phyloP scores from a whole-genome alignment of 495 filamentous ascomycete species.

The Glonium stellatum region DNA sequence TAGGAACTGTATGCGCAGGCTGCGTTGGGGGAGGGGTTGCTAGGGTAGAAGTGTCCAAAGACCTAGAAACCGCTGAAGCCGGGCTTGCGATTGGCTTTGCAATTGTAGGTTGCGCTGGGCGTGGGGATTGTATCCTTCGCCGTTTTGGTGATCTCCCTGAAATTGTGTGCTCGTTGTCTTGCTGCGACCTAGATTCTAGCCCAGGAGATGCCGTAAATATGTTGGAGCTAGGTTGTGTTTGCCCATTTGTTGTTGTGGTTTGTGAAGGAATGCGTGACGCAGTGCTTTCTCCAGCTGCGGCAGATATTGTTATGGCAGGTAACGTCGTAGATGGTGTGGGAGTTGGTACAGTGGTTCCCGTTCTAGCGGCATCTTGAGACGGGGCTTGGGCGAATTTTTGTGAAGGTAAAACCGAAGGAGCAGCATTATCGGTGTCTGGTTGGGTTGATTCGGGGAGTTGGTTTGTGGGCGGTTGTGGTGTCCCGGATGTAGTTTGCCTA shows the following conservation, averaged over 20 bases:
- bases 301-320: not conserved
- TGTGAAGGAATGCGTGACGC: not conserved
- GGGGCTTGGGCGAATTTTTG: not conserved
- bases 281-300: not conserved
- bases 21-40: no score
- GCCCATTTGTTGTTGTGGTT: not conserved
- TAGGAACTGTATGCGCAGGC: no score
- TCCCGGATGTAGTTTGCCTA: not conserved
- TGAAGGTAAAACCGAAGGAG: not conserved
- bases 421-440: not conserved
- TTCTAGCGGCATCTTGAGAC: not conserved
- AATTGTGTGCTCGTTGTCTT: slow-evolving; percentile 1
- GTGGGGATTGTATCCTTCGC: slow-evolving; percentile 8
- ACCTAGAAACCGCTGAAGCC: not conserved
- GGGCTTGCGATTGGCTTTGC: not conserved
- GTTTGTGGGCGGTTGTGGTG: not conserved
- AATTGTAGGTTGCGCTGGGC: not conserved
- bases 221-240: not conserved
- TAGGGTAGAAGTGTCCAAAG: no score
- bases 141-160: slow-evolving; percentile 12
- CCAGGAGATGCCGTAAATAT: not conserved
- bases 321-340: not conserved
- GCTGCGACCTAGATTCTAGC: not conserved
- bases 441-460: not conserved
- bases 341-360: not conserved